Base-by-base conservation (phyloP, 2,329 filamentous ascomycete genomes). In the Lasiodiplodia gonubiensis region DNA sequence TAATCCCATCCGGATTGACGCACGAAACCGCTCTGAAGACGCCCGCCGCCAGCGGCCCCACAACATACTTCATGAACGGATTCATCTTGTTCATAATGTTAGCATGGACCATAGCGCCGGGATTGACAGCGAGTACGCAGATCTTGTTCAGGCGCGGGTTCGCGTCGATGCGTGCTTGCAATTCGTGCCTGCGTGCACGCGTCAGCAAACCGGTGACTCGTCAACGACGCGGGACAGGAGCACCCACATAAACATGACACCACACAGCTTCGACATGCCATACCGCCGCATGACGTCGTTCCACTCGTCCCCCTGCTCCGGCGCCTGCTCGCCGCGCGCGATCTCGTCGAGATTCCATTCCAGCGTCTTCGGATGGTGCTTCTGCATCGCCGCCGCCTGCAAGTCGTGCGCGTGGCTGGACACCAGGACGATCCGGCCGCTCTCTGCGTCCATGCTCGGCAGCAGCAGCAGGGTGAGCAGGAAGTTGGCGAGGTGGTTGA, bases 401-500 rank as follows among this genome's bases (percentile, higher is more conserved):
- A 18, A 16, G 30, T 46, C 39, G 18, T 35, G 46, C 12, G 42
- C 51, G 5, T 70, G 66, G 66, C 72, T 73, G 8, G 70, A 69
- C 27, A 73, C 33, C 16, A 70, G n/a, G 49, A 64, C 42, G 68
- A 74, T 66, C 69, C 67, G 51, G 67, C 71, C 72, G 6, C 46
- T 39, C 23, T 72, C 60, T 5, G 66, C 65, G 52, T 74, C 71
- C 69, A 74, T 70, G 55, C 70, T 73, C 46, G 70, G 61, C 18
- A 74, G 68, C 54, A 74, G 55, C 14, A 74, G 68, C 18, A 73
- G 63, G 27, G 67, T 67, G n/a, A 74, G 65, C 51, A 73, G 60
- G 68, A 69, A 72, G 35, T 74, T 67, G 37, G 71, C 69, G 14
- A 74, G 64, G 52, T 74, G 71, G 25, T 73, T 73, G 18, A 66